A percentile compares a stretch with the other conserved stretches of the same genome.
Conservation (phyloP, 73 alveolate species). For the Uronychia setigera region DNA sequence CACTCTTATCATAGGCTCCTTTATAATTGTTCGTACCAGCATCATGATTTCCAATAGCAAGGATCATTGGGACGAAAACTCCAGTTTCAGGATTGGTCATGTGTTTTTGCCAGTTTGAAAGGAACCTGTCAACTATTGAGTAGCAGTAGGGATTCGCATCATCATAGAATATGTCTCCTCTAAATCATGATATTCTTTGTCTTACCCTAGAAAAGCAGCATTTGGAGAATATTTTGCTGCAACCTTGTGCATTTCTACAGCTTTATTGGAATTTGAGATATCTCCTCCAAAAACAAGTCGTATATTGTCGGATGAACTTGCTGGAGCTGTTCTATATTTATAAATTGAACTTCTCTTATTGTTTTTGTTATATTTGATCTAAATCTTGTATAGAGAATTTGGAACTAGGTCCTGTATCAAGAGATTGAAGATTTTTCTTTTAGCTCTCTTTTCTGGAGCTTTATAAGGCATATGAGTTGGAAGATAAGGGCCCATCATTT, state of each 20-base stretch:
- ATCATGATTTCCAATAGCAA: not conserved
- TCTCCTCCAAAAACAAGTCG: not conserved
- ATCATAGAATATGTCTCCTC: not conserved
- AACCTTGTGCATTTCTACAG: not conserved
- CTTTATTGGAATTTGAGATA: not conserved
- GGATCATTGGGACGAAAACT: not conserved
- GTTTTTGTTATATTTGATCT: not conserved
- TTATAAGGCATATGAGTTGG: not conserved
- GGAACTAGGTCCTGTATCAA: not conserved
- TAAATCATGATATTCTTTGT: not conserved
- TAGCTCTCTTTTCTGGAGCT: not conserved
- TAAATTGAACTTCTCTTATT: not conserved
- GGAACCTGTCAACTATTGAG: not conserved
- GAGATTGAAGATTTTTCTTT: not conserved
- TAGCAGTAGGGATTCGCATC: conserved; percentile 1
- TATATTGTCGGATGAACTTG: not conserved
- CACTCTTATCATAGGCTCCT: too few species aligned
- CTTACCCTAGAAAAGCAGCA: not conserved
- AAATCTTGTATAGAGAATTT: not conserved
- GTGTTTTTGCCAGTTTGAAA: not conserved
- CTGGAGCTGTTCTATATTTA: not conserved
- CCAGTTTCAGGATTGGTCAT: not conserved
- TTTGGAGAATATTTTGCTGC: not conserved
- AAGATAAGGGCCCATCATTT: not conserved
- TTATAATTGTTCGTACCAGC: not conserved